Percentiles rank a stretch among this genome's conserved stretches.
Evolutionary conservation across 1,284 basidiomycete species (phyloP).

Genomic region (Ustilago sp.): DNA sequence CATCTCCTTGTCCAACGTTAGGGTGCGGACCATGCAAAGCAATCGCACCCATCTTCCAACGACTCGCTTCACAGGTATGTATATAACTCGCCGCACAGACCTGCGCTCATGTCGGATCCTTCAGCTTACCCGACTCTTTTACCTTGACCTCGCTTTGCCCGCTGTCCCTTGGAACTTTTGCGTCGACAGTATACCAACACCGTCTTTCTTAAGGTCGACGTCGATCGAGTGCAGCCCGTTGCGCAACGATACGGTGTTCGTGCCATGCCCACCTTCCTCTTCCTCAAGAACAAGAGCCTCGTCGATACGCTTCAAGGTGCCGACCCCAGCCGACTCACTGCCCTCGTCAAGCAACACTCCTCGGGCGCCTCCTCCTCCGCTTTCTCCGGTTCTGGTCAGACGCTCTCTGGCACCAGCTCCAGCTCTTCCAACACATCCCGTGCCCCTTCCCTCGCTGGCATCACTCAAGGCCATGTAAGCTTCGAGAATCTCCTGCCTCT

Average conservation of each 20-base stretch:
- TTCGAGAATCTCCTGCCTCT: constrained; percentile 54
- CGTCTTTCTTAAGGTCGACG: constrained; percentile 71
- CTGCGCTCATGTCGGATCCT: neutral
- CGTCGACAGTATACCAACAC: constrained; percentile 34
- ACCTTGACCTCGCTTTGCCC: neutral
- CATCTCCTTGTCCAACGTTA: neutral
- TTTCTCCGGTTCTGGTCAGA: constrained; percentile 53
- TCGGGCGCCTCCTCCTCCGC: constrained; percentile 33
- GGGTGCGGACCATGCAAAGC: constrained; percentile 56
- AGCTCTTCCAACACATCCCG: constrained; percentile 29
- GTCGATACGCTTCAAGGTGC: constrained; percentile 67
- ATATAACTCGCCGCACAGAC: neutral
- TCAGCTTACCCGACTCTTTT: constrained; percentile 12
- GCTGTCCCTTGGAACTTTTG: neutral
- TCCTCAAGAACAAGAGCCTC: constrained; percentile 70
- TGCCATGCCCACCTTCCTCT: constrained; percentile 73
- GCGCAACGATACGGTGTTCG: constrained; percentile 70
- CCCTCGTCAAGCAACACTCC: constrained; percentile 61
- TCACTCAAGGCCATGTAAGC: constrained; percentile 54
- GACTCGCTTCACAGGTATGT: constrained; percentile 37
- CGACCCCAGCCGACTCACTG: constrained; percentile 50
- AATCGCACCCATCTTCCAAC: constrained; percentile 45
- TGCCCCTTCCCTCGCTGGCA: constrained; percentile 28
- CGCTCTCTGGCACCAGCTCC: constrained; percentile 41
- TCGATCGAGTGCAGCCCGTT: constrained; percentile 70